Evolutionary conservation across 2,329 filamentous ascomycete species (phyloP), one percentile per base, ranked within the genome.

Genomic region (Claviceps citrina): DNA sequence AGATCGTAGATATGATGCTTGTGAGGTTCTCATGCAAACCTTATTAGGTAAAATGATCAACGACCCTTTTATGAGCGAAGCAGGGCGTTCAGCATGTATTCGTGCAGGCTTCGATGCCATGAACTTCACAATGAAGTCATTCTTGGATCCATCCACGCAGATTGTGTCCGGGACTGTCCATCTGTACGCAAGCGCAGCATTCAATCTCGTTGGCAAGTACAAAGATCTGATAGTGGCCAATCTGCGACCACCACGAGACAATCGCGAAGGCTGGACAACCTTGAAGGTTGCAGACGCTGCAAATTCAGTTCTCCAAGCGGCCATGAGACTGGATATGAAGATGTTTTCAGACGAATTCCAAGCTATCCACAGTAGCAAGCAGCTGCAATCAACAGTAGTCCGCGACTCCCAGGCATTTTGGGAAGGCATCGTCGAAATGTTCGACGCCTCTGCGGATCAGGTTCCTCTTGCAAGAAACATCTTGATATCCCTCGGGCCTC

Each of bases 1-100:
- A 5, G 74, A 78, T 41, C 84, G 85, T 51, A 76, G 85, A 43
- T 78, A 81, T 15, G 81, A 87, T 48, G 81, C 84, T 7, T 87
- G 85, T 56, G 77, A 85, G 44, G 76, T 81, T n/a, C 65, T 95
- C 31, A 70, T 84, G 30, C 72, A 81, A 45, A 78, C 85, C 40
- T 70, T 94, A 8, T 73, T 95, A 31, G 71, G 76, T 41, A 72
- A 71, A 6, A 68, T 80, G 18, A 75, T 66, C 10, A 61, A 74
- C 44, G 68, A 73, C 26, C 54, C 64, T 1, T 58, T 54, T 10
- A 73, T 75, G 39, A 70, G 77, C 1, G 62, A 68, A 25, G 65
- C 70, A 37, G 75, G 76, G 5, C 68, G 73, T 48, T 65, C 71
- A 2, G 71, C 73, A 16, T 81, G 78, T 49, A 76, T 73, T 45